A percentile compares a stretch with the other conserved stretches of the same genome.
Conservation (phyloP, 257 asterid species). For the Jaltomata sinuosa region DNA sequence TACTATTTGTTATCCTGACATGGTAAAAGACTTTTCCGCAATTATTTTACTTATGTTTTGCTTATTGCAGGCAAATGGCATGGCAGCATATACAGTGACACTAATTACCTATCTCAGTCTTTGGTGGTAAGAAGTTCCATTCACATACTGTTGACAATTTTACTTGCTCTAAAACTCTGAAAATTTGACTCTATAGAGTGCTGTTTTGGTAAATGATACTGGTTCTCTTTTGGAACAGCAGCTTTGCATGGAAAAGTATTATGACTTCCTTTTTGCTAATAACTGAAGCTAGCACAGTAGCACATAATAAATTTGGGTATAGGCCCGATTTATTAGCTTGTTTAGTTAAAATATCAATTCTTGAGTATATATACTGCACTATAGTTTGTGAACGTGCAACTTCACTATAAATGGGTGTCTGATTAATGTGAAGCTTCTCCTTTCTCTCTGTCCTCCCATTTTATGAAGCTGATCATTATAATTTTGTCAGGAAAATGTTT, state of each 20-base stretch:
- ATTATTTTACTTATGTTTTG: background rate
- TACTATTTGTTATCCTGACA: background rate
- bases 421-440: background rate
- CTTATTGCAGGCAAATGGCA: constrained; percentile 73
- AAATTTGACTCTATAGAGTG: background rate
- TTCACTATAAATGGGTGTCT: background rate
- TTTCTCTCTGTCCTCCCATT: background rate
- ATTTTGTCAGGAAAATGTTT: background rate
- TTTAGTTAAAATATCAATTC: background rate
- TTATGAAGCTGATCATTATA: background rate
- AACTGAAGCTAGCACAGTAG: background rate
- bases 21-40: background rate
- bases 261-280: background rate
- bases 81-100: constrained; percentile 74
- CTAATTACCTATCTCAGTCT: constrained; percentile 62
- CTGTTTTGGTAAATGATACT: background rate
- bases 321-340: background rate
- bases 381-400: background rate
- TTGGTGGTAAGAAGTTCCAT: constrained; percentile 68
- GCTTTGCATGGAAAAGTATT: background rate
- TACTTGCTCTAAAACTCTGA: background rate
- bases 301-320: background rate
- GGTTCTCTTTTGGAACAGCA: background rate
- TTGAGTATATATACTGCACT: background rate
- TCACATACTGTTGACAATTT: background rate